Evolutionary conservation across 164 flowering plant species (phyloP), one percentile per base, ranked within the genome.

Genomic region (Aristolochia contorta): DNA sequence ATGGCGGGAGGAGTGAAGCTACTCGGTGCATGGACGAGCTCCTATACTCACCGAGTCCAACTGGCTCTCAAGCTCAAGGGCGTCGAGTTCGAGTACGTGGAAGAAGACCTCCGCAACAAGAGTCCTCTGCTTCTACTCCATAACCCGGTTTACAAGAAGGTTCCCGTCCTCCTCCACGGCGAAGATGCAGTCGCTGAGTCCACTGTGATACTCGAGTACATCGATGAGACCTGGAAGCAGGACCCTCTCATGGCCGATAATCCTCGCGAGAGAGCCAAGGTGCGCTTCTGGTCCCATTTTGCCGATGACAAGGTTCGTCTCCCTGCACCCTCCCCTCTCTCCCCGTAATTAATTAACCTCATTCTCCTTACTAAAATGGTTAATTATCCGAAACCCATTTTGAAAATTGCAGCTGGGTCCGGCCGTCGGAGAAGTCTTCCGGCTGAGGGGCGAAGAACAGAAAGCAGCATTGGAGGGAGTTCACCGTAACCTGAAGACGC

Each of bases 91-190:
- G 70, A 71, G 57, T 66, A 66, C 55, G 10, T 58, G 1, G 74
- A 71, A 21, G 74, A 71, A 48, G 70, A 71, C 24, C 64, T 62
- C 5, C 41, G 47, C 57, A 63, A 66, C 67, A 71, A 71, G 66
- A 71, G 74, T 56, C 52, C 63, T 18, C 37, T 25, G 8, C 60
- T 71, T 20, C 49, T 66, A 22, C 59, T 22, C 23, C 58, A 58
- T 56, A 71, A 71, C 61, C 74, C 70, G 24, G 67, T 71, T 9
- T 56, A 71, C 57, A 66, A 71, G 64, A 71, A 66, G 57, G 70
- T 71, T 33, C 73, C 73, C 2, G 59, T 70, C 54, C 73, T 70
- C 47, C 10, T 65, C 9, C 67, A 70, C 21, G 62, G 54, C 13
- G 61, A 66, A 2, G 61, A 61, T 12, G 53, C 74, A 19, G 22